These are phyloP conservation scores for Triticum aestivum DNA, from an alignment of 176 grass and related monocot species.

Conservation along the genomic window DNA sequence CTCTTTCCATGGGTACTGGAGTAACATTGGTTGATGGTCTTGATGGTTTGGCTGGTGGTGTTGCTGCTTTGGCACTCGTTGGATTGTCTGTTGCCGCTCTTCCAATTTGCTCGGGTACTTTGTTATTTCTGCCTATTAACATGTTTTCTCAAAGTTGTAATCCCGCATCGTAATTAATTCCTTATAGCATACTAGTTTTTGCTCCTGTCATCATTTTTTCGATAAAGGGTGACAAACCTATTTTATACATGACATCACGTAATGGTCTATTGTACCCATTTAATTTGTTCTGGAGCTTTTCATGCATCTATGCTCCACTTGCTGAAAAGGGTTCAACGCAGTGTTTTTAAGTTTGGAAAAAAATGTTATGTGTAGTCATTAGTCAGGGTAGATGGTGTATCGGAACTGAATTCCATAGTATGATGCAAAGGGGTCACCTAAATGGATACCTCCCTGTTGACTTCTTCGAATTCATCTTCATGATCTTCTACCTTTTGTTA, in stretches of 20 bases:
- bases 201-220: background rate
- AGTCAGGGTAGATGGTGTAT: background rate
- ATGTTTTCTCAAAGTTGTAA: background rate
- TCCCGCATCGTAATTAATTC: background rate
- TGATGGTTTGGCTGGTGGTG: constrained; percentile 89
- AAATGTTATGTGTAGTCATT: background rate
- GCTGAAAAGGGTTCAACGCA: background rate
- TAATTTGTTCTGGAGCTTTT: background rate
- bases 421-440: background rate
- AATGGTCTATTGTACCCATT: background rate
- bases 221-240: background rate
- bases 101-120: constrained; percentile 52
- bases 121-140: background rate
- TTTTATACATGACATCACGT: background rate
- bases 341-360: background rate
- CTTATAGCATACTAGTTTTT: constrained; percentile 16
- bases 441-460: background rate
- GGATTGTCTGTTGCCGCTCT: constrained; percentile 82
- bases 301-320: background rate
- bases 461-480: background rate
- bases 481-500: constrained; percentile 3
- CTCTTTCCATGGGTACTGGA: constrained; percentile 60
- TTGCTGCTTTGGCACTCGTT: constrained; percentile 71
- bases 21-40: constrained; percentile 77
- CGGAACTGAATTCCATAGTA: background rate